A percentile compares a stretch with the other conserved stretches of the same genome.
phyloP scores from a whole-genome alignment of 352 stramenopile species.

The Pythium phragmiticola region DNA sequence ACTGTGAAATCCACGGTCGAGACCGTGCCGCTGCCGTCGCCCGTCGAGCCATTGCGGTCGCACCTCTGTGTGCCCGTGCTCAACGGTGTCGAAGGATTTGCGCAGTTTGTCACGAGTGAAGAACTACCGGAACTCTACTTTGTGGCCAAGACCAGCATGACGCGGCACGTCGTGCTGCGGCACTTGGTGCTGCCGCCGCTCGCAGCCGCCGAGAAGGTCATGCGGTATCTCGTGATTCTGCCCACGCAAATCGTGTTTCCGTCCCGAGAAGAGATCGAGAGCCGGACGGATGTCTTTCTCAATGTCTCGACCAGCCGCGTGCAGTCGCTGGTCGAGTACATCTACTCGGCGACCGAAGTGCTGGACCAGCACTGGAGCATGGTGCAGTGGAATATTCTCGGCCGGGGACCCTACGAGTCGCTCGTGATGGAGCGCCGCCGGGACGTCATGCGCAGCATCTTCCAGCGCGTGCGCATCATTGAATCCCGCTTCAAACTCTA shows the following conservation, averaged over 20 bases:
- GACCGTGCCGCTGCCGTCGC: constrained; percentile 39
- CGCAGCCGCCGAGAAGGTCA: constrained; percentile 58
- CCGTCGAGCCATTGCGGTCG: constrained; percentile 50
- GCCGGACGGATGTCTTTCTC: constrained; percentile 70
- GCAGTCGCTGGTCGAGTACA: constrained; percentile 71
- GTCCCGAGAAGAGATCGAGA: constrained; percentile 75
- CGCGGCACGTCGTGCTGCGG: constrained; percentile 57
- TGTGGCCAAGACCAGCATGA: constrained; percentile 81
- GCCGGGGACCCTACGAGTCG: constrained; percentile 74
- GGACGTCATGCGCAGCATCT: constrained; percentile 72
- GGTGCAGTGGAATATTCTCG: constrained; percentile 87
- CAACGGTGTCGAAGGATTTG: constrained; percentile 63
- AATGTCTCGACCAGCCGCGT: constrained; percentile 71
- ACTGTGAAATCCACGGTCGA: constrained; percentile 60
- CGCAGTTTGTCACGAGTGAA: constrained; percentile 79
- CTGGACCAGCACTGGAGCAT: constrained; percentile 84
- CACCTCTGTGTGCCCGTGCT: constrained; percentile 66
- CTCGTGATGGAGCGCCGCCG: constrained; percentile 50
- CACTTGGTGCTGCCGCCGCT: constrained; percentile 70
- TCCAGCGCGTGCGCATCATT: constrained; percentile 69
- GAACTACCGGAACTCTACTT: constrained; percentile 85
- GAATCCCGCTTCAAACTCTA: constrained; percentile 77
- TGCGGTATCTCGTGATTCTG: constrained; percentile 76
- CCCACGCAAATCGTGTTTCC: constrained; percentile 77
- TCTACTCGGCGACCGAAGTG: constrained; percentile 83